These are phyloP conservation scores for Paraglomus occultum DNA, from an alignment of 192 early-diverging fungal genomes.

Conservation along the genomic window DNA sequence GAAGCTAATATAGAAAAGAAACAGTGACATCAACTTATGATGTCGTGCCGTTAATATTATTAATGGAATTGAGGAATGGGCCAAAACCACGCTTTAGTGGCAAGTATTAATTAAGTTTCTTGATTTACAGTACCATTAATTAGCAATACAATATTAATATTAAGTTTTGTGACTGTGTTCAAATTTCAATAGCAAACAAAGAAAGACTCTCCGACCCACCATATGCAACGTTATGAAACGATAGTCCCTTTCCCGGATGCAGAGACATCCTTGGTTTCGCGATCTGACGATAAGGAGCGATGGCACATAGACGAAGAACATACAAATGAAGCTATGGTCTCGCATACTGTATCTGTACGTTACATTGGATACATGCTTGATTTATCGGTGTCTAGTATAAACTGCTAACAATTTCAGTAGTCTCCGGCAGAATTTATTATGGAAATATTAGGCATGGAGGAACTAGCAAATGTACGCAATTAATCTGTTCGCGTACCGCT, in stretches of 20 bases:
- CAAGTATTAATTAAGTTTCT: background rate
- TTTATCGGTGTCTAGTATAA: background rate
- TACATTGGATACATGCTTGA: background rate
- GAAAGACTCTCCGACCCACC: constrained; percentile 24
- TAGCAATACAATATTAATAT: background rate
- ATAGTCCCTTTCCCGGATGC: constrained; percentile 12
- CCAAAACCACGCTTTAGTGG: background rate
- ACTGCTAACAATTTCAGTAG: background rate
- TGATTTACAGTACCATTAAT: background rate
- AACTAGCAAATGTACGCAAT: no score
- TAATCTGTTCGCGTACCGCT: no score
- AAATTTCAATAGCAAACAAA: background rate
- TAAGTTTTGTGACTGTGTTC: no score
- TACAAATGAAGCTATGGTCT: constrained; percentile 39
- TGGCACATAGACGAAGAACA: constrained; percentile 40
- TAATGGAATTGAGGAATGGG: background rate
- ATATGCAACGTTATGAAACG: constrained; percentile 11
- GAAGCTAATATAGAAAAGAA: constrained; percentile 28
- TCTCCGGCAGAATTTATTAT: constrained; percentile 11
- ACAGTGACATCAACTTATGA: constrained; percentile 4
- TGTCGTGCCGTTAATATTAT: background rate
- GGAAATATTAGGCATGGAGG: constrained; percentile 11
- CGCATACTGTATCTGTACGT: constrained; percentile 39
- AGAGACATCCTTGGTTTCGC: background rate
- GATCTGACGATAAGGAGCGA: constrained; percentile 12